Percentiles rank a stretch among this genome's conserved stretches.
phyloP scores from a whole-genome alignment of 495 filamentous ascomycete species.

The Aspergillus heteromorphus region DNA sequence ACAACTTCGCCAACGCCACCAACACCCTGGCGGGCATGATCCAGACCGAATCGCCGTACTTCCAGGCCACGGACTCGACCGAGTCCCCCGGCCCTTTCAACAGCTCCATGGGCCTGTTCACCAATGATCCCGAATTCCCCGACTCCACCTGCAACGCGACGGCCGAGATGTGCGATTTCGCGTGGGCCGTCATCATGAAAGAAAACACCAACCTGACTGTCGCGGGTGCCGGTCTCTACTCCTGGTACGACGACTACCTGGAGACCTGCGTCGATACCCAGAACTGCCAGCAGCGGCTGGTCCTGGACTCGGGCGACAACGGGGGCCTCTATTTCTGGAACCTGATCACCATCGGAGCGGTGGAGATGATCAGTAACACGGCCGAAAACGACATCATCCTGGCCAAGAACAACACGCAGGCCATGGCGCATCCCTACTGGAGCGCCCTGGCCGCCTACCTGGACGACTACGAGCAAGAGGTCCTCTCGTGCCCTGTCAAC shows the following conservation, averaged over 20 bases:
- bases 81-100: constrained; percentile 51
- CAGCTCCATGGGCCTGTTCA: not conserved
- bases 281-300: constrained; percentile 1
- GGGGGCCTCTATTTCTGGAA: not conserved
- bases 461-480: not conserved
- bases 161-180: constrained; percentile 1
- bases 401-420: not conserved
- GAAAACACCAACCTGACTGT: constrained; percentile 4
- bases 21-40: constrained; percentile 67
- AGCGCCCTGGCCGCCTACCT: not conserved
- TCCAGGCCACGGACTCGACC: constrained; percentile 48
- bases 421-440: not conserved
- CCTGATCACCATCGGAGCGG: not conserved
- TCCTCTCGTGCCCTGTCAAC: not conserved
- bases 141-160: not conserved
- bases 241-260: constrained; percentile 9
- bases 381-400: not conserved
- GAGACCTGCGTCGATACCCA: constrained; percentile 10
- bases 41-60: constrained; percentile 72
- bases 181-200: constrained; percentile 8
- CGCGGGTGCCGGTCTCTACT: constrained; percentile 7
- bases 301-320: not conserved
- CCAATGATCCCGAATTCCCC: not conserved
- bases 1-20: constrained; percentile 60
- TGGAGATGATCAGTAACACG: not conserved